Base-by-base conservation (phyloP, 345 rosid species). In the Eucalyptus viminalis region DNA sequence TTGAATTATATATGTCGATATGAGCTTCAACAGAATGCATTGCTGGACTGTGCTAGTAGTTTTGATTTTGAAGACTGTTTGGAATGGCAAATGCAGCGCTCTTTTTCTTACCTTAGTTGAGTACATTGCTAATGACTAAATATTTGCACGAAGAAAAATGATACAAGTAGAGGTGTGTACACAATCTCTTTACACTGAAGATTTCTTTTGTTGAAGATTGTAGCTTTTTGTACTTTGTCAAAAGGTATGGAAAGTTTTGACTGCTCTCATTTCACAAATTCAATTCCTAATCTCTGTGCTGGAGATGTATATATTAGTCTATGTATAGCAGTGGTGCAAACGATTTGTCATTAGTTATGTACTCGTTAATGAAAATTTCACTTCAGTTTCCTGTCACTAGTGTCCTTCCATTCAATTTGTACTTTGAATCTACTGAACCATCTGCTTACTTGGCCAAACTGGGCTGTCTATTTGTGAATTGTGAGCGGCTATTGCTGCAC, bases 1-100 rank as follows among this genome's bases (percentile, higher is more conserved):
- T 93, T 98, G 93, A 97, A 97, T 94, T 97, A 97, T 90, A 96
- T 97, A 91, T 97, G 99, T 29, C 97, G 97, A 49, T 97, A 96
- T 34, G 99, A 96, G 90, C 98, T 94, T 62, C 99, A 97, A 89
- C 98, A 95, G 88, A 97, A 96, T 49, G 98, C 99, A 5, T 91
- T 97, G 88, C 76, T 96, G 91, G 99, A 97, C 89, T 97, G 99
- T 76, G 96, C 98, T 1, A 97, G 99, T 92, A 97, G 99, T 92
- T 97, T 97, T 62, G 99, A 97, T 94, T 96, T 94, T 87, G 99
- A 96, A 90, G 99, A 95, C 91, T 97, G 99, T 89, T 89, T 96
- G 93, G 96, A 97, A 91, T 97, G 99, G 99, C 99, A 96, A 87
- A 88, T 93, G 91, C 98, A 97, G 90, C 94, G 89, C 81, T 88